Conservation (phyloP, 805 yeast genomes). For the Yamadazyma kitorensis region DNA sequence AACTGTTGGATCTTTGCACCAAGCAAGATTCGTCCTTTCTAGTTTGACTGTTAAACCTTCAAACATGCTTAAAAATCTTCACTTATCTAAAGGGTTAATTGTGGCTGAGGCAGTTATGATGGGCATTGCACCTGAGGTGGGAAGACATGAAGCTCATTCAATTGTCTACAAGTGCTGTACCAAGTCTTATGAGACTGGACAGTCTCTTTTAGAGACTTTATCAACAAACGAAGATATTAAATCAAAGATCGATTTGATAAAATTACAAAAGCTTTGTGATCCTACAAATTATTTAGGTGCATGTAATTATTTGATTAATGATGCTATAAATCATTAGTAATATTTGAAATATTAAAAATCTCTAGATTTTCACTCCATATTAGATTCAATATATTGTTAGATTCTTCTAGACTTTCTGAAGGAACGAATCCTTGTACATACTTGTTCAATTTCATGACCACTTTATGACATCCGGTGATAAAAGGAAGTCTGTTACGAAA, state of each 20-base stretch:
- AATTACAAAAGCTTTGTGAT: constrained; percentile 2
- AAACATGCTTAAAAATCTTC: constrained; percentile 3
- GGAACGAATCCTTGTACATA: constrained; percentile 1
- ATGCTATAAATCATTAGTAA: not conserved
- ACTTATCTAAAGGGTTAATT: constrained; percentile 4
- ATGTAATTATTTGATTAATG: constrained; percentile 2
- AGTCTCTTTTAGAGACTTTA: constrained; percentile 1
- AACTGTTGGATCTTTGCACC: constrained; percentile 4
- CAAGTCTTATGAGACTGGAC: constrained; percentile 1
- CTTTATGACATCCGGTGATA: constrained; percentile 1
- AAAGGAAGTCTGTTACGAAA: constrained; percentile 1
- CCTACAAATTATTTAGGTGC: constrained; percentile 6
- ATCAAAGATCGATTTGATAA: constrained; percentile 1
- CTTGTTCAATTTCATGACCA: not conserved
- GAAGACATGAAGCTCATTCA: constrained; percentile 6
- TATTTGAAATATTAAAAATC: constrained; percentile 1
- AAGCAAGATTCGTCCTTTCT: constrained; percentile 4
- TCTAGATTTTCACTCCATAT: constrained; percentile 4
- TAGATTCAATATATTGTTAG: too few relatives aligned
- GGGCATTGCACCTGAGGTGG: constrained; percentile 5
- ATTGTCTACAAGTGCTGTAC: constrained; percentile 4
- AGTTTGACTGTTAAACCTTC: constrained; percentile 4
- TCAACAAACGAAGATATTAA: not conserved
- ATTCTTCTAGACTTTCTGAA: not conserved
- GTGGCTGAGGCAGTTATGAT: constrained; percentile 9